Conservation (phyloP, 2,329 filamentous ascomycete species). For the Chrysoporthe deuterocubensis region DNA sequence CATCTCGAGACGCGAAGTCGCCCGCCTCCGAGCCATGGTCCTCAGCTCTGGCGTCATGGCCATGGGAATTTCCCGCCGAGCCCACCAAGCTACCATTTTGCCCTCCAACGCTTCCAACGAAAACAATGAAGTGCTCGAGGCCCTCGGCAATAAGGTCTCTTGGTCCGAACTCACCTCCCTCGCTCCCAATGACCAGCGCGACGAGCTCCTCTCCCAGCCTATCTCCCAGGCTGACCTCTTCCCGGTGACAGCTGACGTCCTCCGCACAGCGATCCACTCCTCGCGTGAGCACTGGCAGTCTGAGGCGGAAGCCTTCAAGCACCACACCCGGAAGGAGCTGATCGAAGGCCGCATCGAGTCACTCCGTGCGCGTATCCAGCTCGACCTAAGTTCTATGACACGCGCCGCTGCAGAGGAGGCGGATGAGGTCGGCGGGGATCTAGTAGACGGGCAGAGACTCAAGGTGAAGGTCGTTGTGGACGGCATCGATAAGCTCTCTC, state of each 20-base stretch:
- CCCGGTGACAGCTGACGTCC: conserved; percentile 55
- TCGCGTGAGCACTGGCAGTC: conserved; percentile 61
- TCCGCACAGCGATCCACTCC: conserved; percentile 51
- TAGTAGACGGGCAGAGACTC: conserved; percentile 77
- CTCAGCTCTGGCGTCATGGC: conserved; percentile 90
- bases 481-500: conserved; percentile 75
- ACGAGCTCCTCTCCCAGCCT: conserved; percentile 38
- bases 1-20: conserved; percentile 74
- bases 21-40: conserved; percentile 76
- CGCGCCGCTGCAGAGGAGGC: conserved; percentile 75
- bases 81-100: conserved; percentile 52
- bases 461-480: conserved; percentile 82
- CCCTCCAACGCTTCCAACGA: conserved; percentile 36
- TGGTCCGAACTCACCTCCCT: conserved; percentile 52
- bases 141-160: conserved; percentile 33
- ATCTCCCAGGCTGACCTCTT: conserved; percentile 52
- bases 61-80: conserved; percentile 73
- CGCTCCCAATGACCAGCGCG: conserved; percentile 39
- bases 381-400: conserved; percentile 64
- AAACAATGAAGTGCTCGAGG: conserved; percentile 33
- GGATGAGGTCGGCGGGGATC: conserved; percentile 75
- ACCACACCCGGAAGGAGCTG: conserved; percentile 59
- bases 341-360: conserved; percentile 57
- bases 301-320: conserved; percentile 62
- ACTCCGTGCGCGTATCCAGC: conserved; percentile 51